Base-by-base conservation (phyloP, 148 eudicot species). In the Vaccinium macrocarpon region DNA sequence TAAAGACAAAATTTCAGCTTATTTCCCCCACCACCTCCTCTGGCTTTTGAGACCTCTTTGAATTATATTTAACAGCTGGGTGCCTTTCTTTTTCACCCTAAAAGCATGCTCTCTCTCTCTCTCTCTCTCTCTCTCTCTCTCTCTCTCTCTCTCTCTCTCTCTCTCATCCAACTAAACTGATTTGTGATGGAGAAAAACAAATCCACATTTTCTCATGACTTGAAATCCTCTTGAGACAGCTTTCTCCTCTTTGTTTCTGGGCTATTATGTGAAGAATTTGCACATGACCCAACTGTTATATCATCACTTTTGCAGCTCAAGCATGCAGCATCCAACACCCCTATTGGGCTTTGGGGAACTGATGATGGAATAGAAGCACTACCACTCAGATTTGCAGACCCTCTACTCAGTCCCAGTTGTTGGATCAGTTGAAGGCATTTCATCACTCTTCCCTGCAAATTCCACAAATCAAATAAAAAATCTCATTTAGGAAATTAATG, bases 351-450 rank as follows among this genome's bases (percentile, higher is more conserved):
- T 35, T 2, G 38, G 38, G 38, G 38, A 35, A 35, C 38, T 35
- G 38, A 35, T 35, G 77, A 32, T 21, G 84, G 21, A 12, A 62
- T 71, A 25, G 75, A 32, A 81, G 79, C 84, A 82, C 79, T 38
- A 35, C 38, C 38, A 10, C 52, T 32, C 27, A 35, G 83, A 79
- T 68, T 75, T 35, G 62, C 80, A 59, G 55, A 70, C 72, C 80
- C 78, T 57, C 86, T 80, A 23, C 61, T 83, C 87, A 84, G 57
- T 53, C 84, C n/a, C 80, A 89, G 81, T 14, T 86, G 89, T 84
- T 87, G 87, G 27, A 94, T 88, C 91, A 93, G 55, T 82, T 90
- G 90, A 76, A 89, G 32, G 84, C 98, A 93, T 87, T 90, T 87
- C 51, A 88, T 1, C 53, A 93, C 89, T 85, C 89, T 91, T 25